Conservation (phyloP, 2,329 filamentous ascomycete genomes). For the Aureobasidium uvarum region DNA sequence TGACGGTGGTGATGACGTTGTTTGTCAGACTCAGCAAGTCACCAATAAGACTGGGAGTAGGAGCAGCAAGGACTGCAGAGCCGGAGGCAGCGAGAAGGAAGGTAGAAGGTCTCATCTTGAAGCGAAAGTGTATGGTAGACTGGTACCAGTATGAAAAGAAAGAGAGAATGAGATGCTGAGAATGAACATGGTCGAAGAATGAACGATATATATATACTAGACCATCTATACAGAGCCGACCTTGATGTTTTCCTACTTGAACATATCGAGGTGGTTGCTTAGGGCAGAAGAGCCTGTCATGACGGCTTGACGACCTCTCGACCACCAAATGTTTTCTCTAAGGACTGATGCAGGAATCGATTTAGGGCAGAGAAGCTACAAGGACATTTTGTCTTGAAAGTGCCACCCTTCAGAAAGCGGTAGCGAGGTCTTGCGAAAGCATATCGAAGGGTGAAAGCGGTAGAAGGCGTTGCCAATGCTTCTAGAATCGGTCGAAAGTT, state of each 20-base stretch:
- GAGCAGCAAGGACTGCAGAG: conserved; percentile 22
- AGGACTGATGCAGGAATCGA: not conserved
- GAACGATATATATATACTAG: not conserved
- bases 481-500: conserved; percentile 1
- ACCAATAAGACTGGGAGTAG: conserved; percentile 9
- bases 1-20: conserved; percentile 2
- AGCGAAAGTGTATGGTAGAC: not conserved
- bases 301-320: not conserved
- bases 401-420: not conserved
- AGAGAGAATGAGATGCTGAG: conserved; percentile 1
- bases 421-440: not conserved
- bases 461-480: conserved; percentile 11
- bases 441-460: not conserved
- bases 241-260: not conserved
- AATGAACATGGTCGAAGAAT: not conserved
- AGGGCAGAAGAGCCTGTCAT: conserved; percentile 4
- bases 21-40: not conserved
- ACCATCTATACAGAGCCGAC: not conserved
- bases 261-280: conserved; percentile 5
- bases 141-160: not conserved
- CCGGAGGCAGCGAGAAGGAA: conserved; percentile 24
- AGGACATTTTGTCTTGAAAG: not conserved
- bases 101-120: conserved; percentile 13
- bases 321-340: not conserved
- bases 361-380: conserved; percentile 7